Percentiles rank a stretch among this genome's conserved stretches.
Conservation (phyloP, 2,329 filamentous ascomycete genomes). For the Verticillium zaregamsianum region DNA sequence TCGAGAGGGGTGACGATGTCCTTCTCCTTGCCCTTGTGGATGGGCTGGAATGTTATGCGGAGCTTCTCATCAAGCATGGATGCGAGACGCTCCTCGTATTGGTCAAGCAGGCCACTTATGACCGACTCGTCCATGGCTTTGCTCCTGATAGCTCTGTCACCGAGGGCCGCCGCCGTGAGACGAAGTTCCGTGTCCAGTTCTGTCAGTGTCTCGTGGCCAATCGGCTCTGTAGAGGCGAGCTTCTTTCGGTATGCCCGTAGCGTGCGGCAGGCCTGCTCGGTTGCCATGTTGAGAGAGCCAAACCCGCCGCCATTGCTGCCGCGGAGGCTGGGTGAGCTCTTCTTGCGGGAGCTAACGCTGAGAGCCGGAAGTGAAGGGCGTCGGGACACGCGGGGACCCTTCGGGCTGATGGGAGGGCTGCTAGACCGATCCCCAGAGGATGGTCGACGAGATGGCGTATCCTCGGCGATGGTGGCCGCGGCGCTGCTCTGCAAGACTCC, state of each 20-base stretch:
- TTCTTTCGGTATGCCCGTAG: constrained; percentile 61
- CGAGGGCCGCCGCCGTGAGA: constrained; percentile 57
- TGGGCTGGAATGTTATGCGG: constrained; percentile 33
- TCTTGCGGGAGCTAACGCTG: constrained; percentile 41
- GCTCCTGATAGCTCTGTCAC: constrained; percentile 51
- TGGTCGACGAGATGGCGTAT: constrained; percentile 43
- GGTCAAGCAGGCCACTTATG: constrained; percentile 59
- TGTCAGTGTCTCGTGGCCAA: constrained; percentile 53
- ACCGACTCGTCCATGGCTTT: constrained; percentile 54
- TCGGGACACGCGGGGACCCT: constrained; percentile 34
- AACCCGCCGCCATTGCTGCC: constrained; percentile 26
- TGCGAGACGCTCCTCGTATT: constrained; percentile 70
- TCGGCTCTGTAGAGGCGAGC: constrained; percentile 50
- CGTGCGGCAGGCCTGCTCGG: constrained; percentile 60
- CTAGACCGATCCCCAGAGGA: constrained; percentile 39
- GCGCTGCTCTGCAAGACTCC: constrained; percentile 36
- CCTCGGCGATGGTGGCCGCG: constrained; percentile 34
- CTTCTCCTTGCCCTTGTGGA: constrained; percentile 24
- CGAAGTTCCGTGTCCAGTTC: constrained; percentile 63
- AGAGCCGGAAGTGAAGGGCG: constrained; percentile 53
- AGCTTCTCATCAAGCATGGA: constrained; percentile 70
- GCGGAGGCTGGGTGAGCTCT: constrained; percentile 43
- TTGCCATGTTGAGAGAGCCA: constrained; percentile 56
- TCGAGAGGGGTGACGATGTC: constrained; percentile 9
- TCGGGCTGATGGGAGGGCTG: constrained; percentile 49